Percentiles rank a stretch among this genome's conserved stretches.
These are phyloP conservation scores for Moesziomyces aphidis DNA, from an alignment of 1,284 basidiomycete species.

Conservation along the genomic window DNA sequence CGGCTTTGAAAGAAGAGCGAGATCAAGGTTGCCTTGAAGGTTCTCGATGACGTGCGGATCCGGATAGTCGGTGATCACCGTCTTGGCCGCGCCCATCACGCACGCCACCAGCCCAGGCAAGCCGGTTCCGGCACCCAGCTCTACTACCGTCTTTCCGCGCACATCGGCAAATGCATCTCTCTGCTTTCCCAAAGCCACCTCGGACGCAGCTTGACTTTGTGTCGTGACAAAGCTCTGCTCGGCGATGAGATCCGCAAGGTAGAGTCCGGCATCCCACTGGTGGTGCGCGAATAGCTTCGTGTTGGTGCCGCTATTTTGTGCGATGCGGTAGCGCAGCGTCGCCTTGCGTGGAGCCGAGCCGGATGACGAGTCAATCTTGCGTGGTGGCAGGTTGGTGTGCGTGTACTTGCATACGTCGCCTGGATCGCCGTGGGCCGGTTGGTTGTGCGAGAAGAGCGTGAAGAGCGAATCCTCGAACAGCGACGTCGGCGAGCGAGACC, in stretches of 20 bases:
- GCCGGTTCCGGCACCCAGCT: slow-evolving; percentile 62
- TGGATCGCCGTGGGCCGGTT: slow-evolving; percentile 59
- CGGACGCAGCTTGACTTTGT: not conserved
- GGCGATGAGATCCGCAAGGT: slow-evolving; percentile 52
- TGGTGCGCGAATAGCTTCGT: slow-evolving; percentile 63
- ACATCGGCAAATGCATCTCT: slow-evolving; percentile 39
- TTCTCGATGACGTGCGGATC: slow-evolving; percentile 46
- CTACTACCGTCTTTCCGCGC: slow-evolving; percentile 37
- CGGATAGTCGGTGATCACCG: slow-evolving; percentile 53
- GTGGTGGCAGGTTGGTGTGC: slow-evolving; percentile 41
- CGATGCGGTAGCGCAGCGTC: slow-evolving; percentile 46
- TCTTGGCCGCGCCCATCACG: slow-evolving; percentile 35
- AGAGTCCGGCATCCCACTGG: slow-evolving; percentile 64
- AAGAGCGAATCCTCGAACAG: slow-evolving; percentile 62
- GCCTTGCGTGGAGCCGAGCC: not conserved
- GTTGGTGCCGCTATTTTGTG: slow-evolving; percentile 48
- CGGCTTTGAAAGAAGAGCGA: slow-evolving; percentile 11
- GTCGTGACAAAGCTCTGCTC: slow-evolving; percentile 13
- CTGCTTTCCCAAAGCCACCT: slow-evolving; percentile 4
- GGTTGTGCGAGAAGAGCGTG: slow-evolving; percentile 59
- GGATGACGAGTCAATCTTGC: slow-evolving; percentile 7
- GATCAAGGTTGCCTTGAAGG: slow-evolving; percentile 24
- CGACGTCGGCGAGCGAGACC: slow-evolving; percentile 34
- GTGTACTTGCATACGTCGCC: slow-evolving; percentile 46
- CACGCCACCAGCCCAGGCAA: slow-evolving; percentile 53